Percentiles rank a stretch among this genome's conserved stretches.
These are phyloP conservation scores for Inga leiocalycina DNA, from an alignment of 306 rosid genomes.

Conservation along the genomic window DNA sequence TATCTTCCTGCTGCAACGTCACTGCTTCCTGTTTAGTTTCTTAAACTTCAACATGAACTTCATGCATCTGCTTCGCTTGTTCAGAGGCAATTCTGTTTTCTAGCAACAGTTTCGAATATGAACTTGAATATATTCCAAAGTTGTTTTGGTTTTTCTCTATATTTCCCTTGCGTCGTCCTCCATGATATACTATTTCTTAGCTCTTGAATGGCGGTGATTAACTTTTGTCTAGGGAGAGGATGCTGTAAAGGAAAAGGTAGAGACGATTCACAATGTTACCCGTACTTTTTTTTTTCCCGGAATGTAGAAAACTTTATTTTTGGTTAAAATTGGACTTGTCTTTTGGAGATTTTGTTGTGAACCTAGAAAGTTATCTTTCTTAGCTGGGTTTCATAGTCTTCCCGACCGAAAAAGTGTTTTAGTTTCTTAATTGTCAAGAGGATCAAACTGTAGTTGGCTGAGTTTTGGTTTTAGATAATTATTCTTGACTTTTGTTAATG, in stretches of 20 bases:
- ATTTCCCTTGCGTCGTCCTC: neutral
- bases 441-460: neutral
- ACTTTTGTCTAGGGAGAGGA: neutral
- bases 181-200: neutral
- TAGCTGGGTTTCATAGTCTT: neutral
- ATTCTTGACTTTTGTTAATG: neutral
- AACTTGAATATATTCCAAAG: neutral
- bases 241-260: neutral
- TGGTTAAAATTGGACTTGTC: neutral
- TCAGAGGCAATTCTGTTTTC: neutral
- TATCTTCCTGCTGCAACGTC: neutral
- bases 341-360: neutral
- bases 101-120: neutral
- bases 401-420: neutral
- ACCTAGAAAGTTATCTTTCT: neutral
- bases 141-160: neutral
- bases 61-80: neutral
- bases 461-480: conserved; percentile 2
- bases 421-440: conserved; percentile 3
- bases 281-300: neutral
- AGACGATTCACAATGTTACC: neutral
- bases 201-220: neutral
- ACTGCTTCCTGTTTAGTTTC: neutral
- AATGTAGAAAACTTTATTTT: neutral
- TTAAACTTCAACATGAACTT: neutral